Base-by-base conservation (phyloP, 495 filamentous ascomycete genomes). In the Trichoderma orchidacearum region DNA sequence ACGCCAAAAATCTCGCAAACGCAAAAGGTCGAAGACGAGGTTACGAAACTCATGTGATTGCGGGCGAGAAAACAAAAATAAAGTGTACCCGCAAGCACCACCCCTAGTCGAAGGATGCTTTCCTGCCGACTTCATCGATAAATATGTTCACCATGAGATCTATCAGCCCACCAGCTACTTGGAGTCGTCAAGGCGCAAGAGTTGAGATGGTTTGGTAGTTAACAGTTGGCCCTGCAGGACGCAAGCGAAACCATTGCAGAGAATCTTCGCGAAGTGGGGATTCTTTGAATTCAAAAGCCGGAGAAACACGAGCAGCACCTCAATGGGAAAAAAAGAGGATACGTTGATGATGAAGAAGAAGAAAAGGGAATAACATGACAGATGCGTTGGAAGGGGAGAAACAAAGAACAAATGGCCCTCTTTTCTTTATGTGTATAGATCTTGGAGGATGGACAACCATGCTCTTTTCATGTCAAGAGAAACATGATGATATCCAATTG, bases 31-130 rank as follows among this genome's bases (percentile, higher is more conserved):
- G 89, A 94, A 76, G 90, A 94, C 75, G 90, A 95, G 69, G 83
- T 96, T 70, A 93, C 89, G 61, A 95, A 90, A 78, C 88, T 96
- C 73, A 90, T 91, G 87, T 94, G 87, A 55, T 27, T 38, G n/a
- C 21, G 21, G 17, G n/a, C 36, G 3, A n/a, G n/a, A n/a, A n/a
- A n/a, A n/a, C n/a, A n/a, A n/a, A n/a, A 17, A 27, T 23, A 11
- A 48, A 11, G 9, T 13, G 6, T 18, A 11, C 11, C 3, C 41
- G 8, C 21, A 13, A 12, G 21, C 41, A 23, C 41, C 11, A 17
- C 9, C 18, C 8, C 21, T 48, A 9, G 41, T 9, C 18, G 21
- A 48, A n/a, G 1, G 41, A 12, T 48, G 11, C 5, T 15, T 48
- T 23, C 41, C 2, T 13, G 18, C 28, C 28, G 51, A 17, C 51